Percentiles rank a stretch among this genome's conserved stretches.
These are phyloP conservation scores for Crucihimalaya himalaica DNA, from an alignment of 345 rosid species.

Conservation along the genomic window DNA sequence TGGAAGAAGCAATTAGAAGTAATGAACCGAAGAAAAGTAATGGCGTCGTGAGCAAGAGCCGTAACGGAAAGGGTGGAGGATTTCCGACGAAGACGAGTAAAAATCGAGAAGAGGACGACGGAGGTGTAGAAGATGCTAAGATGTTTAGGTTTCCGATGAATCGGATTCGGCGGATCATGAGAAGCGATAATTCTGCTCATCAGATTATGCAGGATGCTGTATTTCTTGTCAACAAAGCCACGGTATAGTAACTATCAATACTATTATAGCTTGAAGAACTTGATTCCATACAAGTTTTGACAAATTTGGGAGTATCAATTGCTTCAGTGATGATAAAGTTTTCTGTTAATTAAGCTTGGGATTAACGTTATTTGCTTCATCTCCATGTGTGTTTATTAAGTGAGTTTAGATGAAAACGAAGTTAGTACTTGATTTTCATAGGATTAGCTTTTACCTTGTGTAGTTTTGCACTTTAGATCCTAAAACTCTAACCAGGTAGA, in stretches of 20 bases:
- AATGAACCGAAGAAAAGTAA: conserved; percentile 27
- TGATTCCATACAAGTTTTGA: not conserved
- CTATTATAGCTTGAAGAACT: not conserved
- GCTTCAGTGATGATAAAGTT: not conserved
- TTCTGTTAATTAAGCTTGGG: not conserved
- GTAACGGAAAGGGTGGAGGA: not conserved
- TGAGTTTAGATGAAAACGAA: not conserved
- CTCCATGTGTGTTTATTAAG: not conserved
- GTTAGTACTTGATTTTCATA: not conserved
- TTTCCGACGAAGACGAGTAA: conserved; percentile 29
- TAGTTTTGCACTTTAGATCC: not conserved
- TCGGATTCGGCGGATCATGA: conserved; percentile 69
- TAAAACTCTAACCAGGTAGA: not conserved
- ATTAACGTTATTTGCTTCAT: not conserved
- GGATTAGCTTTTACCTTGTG: not conserved
- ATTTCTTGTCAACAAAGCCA: conserved; percentile 77
- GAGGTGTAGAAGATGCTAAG: conserved; percentile 46
- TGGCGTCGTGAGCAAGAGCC: conserved; percentile 17
- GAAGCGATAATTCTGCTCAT: conserved; percentile 46
- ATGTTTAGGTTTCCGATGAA: conserved; percentile 64
- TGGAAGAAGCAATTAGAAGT: conserved; percentile 7
- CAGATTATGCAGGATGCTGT: conserved; percentile 59
- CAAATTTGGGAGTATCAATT: conserved; percentile 6
- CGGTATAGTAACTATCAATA: conserved; percentile 46
- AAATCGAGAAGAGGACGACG: conserved; percentile 34